These are phyloP conservation scores for Tinospora cordifolia DNA, from an alignment of 164 flowering plant species.

Conservation along the genomic window DNA sequence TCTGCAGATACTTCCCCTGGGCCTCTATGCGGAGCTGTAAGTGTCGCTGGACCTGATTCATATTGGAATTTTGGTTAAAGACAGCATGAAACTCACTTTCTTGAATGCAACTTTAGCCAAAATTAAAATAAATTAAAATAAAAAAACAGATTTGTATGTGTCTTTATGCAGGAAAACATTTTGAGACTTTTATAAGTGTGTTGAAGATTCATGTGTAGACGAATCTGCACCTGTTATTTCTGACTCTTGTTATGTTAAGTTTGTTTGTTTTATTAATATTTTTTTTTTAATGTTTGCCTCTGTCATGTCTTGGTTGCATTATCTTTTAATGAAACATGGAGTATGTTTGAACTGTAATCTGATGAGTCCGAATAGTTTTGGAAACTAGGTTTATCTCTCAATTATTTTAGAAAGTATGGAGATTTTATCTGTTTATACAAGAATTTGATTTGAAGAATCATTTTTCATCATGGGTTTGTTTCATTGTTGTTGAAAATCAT, in stretches of 20 bases:
- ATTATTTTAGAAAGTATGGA: background rate
- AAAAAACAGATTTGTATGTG: background rate
- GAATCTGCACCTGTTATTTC: too few relatives aligned
- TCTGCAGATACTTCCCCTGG: slow-evolving; percentile 81
- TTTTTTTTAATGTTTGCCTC: background rate
- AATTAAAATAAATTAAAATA: too few relatives aligned
- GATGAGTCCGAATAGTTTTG: background rate
- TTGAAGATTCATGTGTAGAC: background rate
- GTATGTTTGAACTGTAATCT: background rate
- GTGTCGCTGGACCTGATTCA: slow-evolving; percentile 70
- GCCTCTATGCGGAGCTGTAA: slow-evolving; percentile 87
- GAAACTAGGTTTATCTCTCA: background rate
- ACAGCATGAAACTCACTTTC: background rate
- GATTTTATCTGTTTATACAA: background rate
- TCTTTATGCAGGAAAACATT: background rate
- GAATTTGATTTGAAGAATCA: background rate
- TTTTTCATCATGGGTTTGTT: background rate
- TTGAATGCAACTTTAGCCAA: background rate
- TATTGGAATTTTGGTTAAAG: background rate
- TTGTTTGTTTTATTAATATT: too few relatives aligned
- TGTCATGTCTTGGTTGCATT: background rate
- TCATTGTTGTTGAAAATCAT: background rate
- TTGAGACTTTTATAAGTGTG: background rate
- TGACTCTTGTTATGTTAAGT: too few relatives aligned
- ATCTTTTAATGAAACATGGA: background rate